A percentile compares a stretch with the other conserved stretches of the same genome.
These are phyloP conservation scores for Arctostaphylos glauca DNA, from an alignment of 148 eudicot genomes.

Conservation along the genomic window DNA sequence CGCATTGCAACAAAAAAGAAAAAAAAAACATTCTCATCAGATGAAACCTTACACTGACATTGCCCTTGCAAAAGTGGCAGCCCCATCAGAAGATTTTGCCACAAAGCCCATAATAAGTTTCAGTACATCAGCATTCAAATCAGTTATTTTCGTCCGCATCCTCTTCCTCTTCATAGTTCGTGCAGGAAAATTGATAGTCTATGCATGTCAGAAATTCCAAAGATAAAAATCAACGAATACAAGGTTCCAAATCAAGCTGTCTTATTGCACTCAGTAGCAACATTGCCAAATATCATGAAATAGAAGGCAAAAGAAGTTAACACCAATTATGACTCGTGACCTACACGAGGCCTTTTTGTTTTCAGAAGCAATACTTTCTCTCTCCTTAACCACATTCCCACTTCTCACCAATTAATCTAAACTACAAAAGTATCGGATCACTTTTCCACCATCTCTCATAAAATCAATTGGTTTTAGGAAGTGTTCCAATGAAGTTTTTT, in stretches of 20 bases:
- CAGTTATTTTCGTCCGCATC: not conserved
- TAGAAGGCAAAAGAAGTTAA: not conserved
- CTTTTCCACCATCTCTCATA: too few relatives aligned
- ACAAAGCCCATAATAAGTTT: not conserved
- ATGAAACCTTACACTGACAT: not conserved
- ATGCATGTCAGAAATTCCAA: not conserved
- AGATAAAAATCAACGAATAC: too few relatives aligned
- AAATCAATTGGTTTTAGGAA: too few relatives aligned
- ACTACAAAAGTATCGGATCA: not conserved
- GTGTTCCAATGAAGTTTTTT: too few relatives aligned
- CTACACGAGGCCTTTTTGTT: not conserved
- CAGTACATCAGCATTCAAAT: conserved; percentile 11
- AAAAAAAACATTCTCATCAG: not conserved
- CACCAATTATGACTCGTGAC: not conserved
- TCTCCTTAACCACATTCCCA: not conserved
- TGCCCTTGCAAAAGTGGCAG: conserved; percentile 11
- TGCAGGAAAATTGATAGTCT: not conserved
- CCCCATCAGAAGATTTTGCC: conserved; percentile 14
- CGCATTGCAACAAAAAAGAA: not conserved
- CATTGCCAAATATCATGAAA: not conserved
- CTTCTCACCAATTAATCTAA: not conserved
- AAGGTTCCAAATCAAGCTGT: not conserved
- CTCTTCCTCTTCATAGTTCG: conserved; percentile 7
- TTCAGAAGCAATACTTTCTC: not conserved
- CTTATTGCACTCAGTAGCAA: not conserved